Conservation (phyloP, 176 grass and related monocot species). For the Poa annua region DNA sequence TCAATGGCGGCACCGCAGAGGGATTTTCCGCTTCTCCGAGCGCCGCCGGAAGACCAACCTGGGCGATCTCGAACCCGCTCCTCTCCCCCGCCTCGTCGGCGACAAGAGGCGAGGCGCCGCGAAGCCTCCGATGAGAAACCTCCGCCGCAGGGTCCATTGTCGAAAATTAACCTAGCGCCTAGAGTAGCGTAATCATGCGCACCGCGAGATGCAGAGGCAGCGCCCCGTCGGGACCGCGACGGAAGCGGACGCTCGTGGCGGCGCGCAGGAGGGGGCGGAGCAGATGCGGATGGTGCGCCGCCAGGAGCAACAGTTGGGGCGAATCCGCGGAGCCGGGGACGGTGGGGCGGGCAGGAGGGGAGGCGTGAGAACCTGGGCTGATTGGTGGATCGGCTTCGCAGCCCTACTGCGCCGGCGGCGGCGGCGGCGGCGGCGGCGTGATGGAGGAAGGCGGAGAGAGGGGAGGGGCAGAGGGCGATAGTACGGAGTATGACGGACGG, state of each 20-base stretch:
- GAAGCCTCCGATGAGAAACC: slow-evolving; percentile 1
- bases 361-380: background rate
- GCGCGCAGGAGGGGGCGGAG: background rate
- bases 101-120: background rate
- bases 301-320: background rate
- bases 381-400: slow-evolving; percentile 16
- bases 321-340: background rate
- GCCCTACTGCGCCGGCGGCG: background rate
- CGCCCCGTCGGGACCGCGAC: too few species aligned
- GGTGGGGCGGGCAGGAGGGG: background rate
- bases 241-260: background rate
- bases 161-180: slow-evolving; percentile 28
- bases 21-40: background rate
- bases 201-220: background rate
- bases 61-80: background rate
- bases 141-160: slow-evolving; percentile 16
- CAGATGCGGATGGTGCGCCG: slow-evolving; percentile 11
- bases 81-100: background rate
- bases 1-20: background rate
- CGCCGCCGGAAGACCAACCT: background rate
- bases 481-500: background rate
- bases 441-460: background rate
- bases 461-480: background rate
- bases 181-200: background rate
- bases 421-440: slow-evolving; percentile 21